A percentile compares a stretch with the other conserved stretches of the same genome.
Conservation (phyloP, 1,139 yeast genomes). For the Candida tetrigidarum region DNA sequence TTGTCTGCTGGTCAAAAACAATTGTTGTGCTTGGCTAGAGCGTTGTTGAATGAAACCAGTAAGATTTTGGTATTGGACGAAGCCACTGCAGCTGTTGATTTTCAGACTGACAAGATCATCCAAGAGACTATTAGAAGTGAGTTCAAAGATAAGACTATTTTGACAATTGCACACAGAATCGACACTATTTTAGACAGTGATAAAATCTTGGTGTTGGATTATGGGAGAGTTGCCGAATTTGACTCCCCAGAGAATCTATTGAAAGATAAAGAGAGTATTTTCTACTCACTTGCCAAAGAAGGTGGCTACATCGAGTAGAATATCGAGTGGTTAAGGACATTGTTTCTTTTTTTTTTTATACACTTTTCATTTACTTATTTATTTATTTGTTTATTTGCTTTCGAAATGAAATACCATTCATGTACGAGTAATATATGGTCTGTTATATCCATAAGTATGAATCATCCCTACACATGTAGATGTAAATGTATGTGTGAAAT, state of each 20-base stretch:
- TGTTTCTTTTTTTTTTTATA: not conserved
- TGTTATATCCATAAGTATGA: too few relatives aligned
- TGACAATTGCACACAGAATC: conserved; percentile 83
- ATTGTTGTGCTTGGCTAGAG: conserved; percentile 75
- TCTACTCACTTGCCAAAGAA: conserved; percentile 36
- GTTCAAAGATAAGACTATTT: conserved; percentile 68
- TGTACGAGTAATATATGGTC: too few relatives aligned
- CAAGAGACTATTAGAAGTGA: conserved; percentile 73
- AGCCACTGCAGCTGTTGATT: conserved; percentile 88
- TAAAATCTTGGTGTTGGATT: conserved; percentile 67
- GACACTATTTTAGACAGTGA: conserved; percentile 86
- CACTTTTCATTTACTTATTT: not conserved
- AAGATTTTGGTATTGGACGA: conserved; percentile 75
- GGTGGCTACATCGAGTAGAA: conserved; percentile 24
- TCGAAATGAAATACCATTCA: too few relatives aligned
- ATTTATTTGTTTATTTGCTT: conserved; percentile 23
- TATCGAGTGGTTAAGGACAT: too few relatives aligned
- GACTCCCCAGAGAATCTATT: conserved; percentile 48
- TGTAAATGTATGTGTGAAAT: too few relatives aligned
- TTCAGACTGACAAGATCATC: conserved; percentile 75
- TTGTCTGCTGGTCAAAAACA: conserved; percentile 82
- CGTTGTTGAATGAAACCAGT: conserved; percentile 58
- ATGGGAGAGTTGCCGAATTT: conserved; percentile 72
- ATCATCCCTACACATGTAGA: too few relatives aligned
- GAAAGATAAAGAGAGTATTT: conserved; percentile 26